A percentile compares a stretch with the other conserved stretches of the same genome.
Conservation (phyloP, 208 protist species). For the Herpetomonas muscarum region DNA sequence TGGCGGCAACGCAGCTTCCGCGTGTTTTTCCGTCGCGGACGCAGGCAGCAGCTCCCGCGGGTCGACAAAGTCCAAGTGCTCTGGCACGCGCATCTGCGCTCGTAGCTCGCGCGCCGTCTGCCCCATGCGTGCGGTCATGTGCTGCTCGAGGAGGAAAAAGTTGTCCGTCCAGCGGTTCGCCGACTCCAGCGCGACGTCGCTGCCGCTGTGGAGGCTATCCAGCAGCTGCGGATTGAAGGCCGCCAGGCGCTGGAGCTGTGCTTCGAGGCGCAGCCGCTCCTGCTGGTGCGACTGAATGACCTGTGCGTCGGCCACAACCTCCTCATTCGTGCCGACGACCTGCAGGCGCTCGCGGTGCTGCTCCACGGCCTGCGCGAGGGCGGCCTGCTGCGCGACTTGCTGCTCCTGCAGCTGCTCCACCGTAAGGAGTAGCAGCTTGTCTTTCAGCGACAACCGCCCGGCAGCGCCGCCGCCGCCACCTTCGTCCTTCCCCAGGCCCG, state of each 20-base stretch:
- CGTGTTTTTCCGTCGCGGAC: neutral
- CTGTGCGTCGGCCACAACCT: slow-evolving; percentile 8
- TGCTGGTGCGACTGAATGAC: slow-evolving; percentile 11
- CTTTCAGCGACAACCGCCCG: neutral
- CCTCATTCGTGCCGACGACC: slow-evolving; percentile 16
- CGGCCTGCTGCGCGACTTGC: neutral
- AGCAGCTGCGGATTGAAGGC: slow-evolving; percentile 29
- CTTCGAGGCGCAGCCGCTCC: slow-evolving; percentile 3
- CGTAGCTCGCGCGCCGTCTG: slow-evolving; percentile 35
- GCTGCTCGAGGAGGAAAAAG: slow-evolving; percentile 56
- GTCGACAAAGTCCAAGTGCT: slow-evolving; percentile 47
- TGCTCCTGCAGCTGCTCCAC: neutral
- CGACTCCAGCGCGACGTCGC: slow-evolving; percentile 31
- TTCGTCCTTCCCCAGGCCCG: neutral
- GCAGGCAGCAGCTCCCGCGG: slow-evolving; percentile 6
- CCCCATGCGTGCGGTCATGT: slow-evolving; percentile 32
- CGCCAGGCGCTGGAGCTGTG: slow-evolving; percentile 16
- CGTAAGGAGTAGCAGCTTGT: neutral
- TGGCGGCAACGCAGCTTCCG: neutral
- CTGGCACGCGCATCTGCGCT: slow-evolving; percentile 33
- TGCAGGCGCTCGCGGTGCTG: neutral
- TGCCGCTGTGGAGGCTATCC: slow-evolving; percentile 20
- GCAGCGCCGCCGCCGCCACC: slow-evolving; percentile 2
- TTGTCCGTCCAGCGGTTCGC: slow-evolving; percentile 87
- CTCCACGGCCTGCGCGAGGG: neutral